Evolutionary conservation across 2,329 filamentous ascomycete species (phyloP).

Genomic region (Eutypa lata): DNA sequence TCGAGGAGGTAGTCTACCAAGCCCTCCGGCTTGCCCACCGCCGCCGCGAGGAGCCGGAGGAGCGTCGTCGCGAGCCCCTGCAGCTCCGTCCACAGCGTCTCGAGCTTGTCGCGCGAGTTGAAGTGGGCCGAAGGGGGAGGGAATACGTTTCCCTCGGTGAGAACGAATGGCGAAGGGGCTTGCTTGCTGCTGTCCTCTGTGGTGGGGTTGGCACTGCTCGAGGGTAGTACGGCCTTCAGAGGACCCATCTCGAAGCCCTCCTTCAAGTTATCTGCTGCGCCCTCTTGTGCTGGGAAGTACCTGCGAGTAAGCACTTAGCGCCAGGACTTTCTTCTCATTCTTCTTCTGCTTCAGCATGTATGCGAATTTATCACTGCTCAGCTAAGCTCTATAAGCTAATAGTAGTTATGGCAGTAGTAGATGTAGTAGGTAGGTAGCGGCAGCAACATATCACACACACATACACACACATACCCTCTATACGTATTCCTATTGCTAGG

Average conservation of each 20-base stretch:
- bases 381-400: no score
- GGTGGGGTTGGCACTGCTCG: not conserved
- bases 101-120: constrained; percentile 18
- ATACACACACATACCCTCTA: constrained; percentile 28
- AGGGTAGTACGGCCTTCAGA: not conserved
- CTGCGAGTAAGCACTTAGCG: constrained; percentile 18
- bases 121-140: constrained; percentile 7
- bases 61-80: constrained; percentile 9
- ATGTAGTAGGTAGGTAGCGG: no score
- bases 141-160: constrained; percentile 7
- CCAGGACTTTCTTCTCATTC: no score
- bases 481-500: constrained; percentile 40
- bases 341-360: no score
- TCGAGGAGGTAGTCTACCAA: constrained; percentile 39
- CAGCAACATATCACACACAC: no score
- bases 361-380: no score
- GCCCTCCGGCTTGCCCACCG: constrained; percentile 15
- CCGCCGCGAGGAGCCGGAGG: constrained; percentile 18
- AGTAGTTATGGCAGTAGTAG: no score
- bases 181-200: constrained; percentile 12
- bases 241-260: constrained; percentile 19
- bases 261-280: constrained; percentile 9
- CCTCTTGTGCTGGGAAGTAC: constrained; percentile 39
- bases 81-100: constrained; percentile 10
- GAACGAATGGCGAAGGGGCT: not conserved